Conservation (phyloP, 2,329 filamentous ascomycete genomes). For the Monilinia vaccinii-corymbosi region DNA sequence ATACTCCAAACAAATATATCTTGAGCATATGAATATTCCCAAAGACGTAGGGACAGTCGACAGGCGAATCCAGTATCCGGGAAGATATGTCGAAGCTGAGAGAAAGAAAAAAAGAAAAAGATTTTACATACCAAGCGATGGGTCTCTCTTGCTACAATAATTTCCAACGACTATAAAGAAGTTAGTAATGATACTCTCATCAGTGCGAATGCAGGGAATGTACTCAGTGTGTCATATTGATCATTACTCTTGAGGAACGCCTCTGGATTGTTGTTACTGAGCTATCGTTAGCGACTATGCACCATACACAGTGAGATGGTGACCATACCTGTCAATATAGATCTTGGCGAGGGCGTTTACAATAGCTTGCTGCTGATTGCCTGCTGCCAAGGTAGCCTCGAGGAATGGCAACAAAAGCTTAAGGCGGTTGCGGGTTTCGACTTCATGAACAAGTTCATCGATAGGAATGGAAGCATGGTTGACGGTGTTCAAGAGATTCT, state of each 20-base stretch:
- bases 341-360: slow-evolving; percentile 98
- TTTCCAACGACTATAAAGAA: no score
- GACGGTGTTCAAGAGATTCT: slow-evolving; percentile 77
- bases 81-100: not conserved
- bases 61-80: not conserved
- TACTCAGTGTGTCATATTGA: not conserved
- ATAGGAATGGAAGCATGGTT: slow-evolving; percentile 81
- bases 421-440: slow-evolving; percentile 90
- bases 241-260: slow-evolving; percentile 78
- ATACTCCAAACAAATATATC: not conserved
- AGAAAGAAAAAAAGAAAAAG: not conserved
- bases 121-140: not conserved
- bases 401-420: slow-evolving; percentile 96
- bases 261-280: slow-evolving; percentile 87
- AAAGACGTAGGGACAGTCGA: not conserved
- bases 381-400: slow-evolving; percentile 77
- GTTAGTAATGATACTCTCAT: no score
- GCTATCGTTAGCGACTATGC: not conserved
- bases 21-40: not conserved
- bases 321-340: slow-evolving; percentile 69
- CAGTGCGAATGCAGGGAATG: not conserved
- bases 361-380: slow-evolving; percentile 92
- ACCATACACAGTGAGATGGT: not conserved
- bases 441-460: slow-evolving; percentile 85
- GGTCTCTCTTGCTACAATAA: not conserved